A percentile compares a stretch with the other conserved stretches of the same genome.
phyloP scores from a whole-genome alignment of 1,139 yeast species.

The Geotrichum australiense region DNA sequence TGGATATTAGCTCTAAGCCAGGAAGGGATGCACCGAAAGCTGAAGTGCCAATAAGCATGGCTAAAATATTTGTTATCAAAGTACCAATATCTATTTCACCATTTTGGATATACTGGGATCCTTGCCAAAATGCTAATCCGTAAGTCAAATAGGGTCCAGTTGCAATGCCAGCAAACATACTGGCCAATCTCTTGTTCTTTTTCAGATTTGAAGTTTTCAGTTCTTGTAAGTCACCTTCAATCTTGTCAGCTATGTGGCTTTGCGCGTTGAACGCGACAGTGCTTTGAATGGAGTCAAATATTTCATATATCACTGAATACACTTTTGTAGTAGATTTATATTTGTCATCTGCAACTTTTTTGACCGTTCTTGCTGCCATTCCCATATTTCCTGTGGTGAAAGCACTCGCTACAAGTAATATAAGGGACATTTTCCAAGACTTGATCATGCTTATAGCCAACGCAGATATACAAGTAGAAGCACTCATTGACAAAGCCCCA shows the following conservation, averaged over 20 bases:
- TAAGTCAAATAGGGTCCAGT: constrained; percentile 33
- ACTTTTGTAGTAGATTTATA: constrained; percentile 35
- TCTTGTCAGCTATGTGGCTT: constrained; percentile 33
- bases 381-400: constrained; percentile 30
- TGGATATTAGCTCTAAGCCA: constrained; percentile 35
- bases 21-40: constrained; percentile 39
- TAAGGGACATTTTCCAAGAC: constrained; percentile 37
- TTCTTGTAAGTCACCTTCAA: constrained; percentile 26
- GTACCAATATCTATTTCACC: constrained; percentile 32
- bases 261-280: constrained; percentile 42
- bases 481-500: constrained; percentile 37
- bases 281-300: constrained; percentile 37
- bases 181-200: constrained; percentile 28
- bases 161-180: constrained; percentile 36
- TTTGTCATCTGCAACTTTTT: constrained; percentile 19
- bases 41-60: constrained; percentile 39
- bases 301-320: constrained; percentile 39
- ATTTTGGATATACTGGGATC: constrained; percentile 35
- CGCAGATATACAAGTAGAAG: constrained; percentile 38
- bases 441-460: constrained; percentile 37
- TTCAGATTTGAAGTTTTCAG: constrained; percentile 27
- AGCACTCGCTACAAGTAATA: constrained; percentile 34
- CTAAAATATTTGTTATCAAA: constrained; percentile 34
- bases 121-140: constrained; percentile 42
- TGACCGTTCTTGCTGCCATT: background rate